Evolutionary conservation across 2,329 filamentous ascomycete genomes (phyloP), one percentile per base, ranked within the genome.

Genomic region (Plenodomus biglobosus): DNA sequence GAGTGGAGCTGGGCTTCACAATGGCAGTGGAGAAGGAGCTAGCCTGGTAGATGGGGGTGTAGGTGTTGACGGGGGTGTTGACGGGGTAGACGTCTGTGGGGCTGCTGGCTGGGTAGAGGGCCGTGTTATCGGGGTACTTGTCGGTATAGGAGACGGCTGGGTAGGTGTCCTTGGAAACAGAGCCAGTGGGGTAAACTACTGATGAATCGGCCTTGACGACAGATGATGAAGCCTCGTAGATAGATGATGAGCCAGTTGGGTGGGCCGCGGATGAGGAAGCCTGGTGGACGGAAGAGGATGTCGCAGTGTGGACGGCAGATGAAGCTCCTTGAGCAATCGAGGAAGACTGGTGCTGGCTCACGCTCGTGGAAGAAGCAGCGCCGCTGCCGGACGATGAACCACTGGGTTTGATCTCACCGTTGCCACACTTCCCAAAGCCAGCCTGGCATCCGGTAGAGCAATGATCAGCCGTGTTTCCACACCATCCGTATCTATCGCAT

Each of bases 401-500:
- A 34, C 19, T 17, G 19, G 38, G 7, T 7, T 17, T 38, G 20
- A 36, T 17, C 15, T n/a, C 32, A n/a, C 4, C 15, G 32, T n/a
- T 36, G 15, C 50, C 50, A 21, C 55, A 58, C 38, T 55, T 53
- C 34, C 55, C 55, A 41, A 53, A 58, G 13, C 40, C 42, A 34
- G 46, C 24, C 36, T 58, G 50, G 40, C 66, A 72, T 5, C 59
- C 61, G 10, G 58, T 55, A 3, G 53, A 52, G 43, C 66, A 68
- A 46, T 66, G 52, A 15, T 56, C 64, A 18, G 42, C 36, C 1
- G 55, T 55, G 30, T 49, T 48, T 19, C 68, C 66, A 34, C 76
- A 78, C 51, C 61, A 70, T 17, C 75, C 75, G 46, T 68, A 68
- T 15, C 27, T 11, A 15, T 3, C 3, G 7, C 27, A 32, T 32